phyloP scores from a whole-genome alignment of 305 asterid genomes.

The Euphrasia arctica region DNA sequence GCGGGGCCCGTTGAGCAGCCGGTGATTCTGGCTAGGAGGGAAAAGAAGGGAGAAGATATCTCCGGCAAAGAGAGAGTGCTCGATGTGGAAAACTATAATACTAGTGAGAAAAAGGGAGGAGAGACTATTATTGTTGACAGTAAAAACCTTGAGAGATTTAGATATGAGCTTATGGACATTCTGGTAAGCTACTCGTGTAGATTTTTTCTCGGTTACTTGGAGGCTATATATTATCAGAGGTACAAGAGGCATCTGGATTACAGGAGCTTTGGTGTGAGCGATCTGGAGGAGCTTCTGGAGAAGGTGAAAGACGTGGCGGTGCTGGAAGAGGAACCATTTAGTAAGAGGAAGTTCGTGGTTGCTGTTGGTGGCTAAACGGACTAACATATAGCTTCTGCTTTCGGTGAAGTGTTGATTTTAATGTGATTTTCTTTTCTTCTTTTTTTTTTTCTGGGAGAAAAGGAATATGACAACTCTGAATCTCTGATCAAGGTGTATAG shows the following conservation, averaged over 20 bases:
- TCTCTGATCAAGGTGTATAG: no score
- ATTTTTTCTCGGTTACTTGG: constrained; percentile 58
- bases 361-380: constrained; percentile 45
- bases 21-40: constrained; percentile 40
- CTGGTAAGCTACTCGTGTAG: constrained; percentile 37
- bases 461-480: no score
- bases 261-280: no score
- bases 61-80: constrained; percentile 58
- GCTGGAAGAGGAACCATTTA: constrained; percentile 69
- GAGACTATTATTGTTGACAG: neutral
- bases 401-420: constrained; percentile 16
- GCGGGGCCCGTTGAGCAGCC: constrained; percentile 35
- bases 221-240: constrained; percentile 66
- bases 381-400: constrained; percentile 7
- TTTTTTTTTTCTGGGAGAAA: no score
- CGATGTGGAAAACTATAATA: no score
- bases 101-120: neutral
- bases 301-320: constrained; percentile 48
- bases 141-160: constrained; percentile 25
- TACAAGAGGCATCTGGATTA: constrained; percentile 53
- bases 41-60: constrained; percentile 45
- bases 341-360: constrained; percentile 55
- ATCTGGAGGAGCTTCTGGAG: no score
- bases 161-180: no score
- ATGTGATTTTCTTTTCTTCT: no score